phyloP scores from a whole-genome alignment of 2,329 filamentous ascomycete species.

The Colletotrichum godetiae region DNA sequence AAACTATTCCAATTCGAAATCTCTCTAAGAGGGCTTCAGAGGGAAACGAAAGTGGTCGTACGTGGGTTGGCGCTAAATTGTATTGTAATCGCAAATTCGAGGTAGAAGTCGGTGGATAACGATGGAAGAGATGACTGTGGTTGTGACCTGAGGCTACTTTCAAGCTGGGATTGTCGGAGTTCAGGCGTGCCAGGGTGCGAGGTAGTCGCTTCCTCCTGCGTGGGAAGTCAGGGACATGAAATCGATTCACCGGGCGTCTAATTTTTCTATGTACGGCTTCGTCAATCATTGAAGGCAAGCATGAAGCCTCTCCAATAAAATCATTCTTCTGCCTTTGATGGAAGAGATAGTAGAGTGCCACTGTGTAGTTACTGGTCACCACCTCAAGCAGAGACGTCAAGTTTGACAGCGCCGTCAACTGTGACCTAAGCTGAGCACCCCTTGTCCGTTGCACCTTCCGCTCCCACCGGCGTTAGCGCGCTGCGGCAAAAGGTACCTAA shows the following conservation, averaged over 20 bases:
- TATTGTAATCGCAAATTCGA: not conserved
- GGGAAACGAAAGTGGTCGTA: too few relatives aligned
- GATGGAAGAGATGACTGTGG: constrained; percentile 22
- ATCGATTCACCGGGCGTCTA: not conserved
- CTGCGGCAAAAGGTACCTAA: constrained; percentile 17
- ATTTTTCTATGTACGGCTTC: not conserved
- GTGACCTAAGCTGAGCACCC: not conserved
- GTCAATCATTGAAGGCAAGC: not conserved
- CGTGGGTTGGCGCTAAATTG: too few relatives aligned
- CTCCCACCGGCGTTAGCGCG: constrained; percentile 13
- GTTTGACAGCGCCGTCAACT: too few relatives aligned
- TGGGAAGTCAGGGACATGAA: not conserved
- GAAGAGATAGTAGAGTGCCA: not conserved
- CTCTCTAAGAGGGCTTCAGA: too few relatives aligned
- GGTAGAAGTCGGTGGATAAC: constrained; percentile 26
- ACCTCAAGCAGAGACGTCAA: too few relatives aligned
- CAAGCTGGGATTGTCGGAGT: not conserved
- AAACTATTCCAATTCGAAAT: too few relatives aligned
- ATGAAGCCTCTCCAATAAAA: not conserved
- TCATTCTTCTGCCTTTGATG: not conserved
- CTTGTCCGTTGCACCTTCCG: not conserved
- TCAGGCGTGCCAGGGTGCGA: not conserved
- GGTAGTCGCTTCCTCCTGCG: not conserved
- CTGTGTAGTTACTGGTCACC: not conserved
- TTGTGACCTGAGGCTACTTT: constrained; percentile 12